Conservation (phyloP, 2,329 filamentous ascomycete species). For the Tolypocladium pustulatum region DNA sequence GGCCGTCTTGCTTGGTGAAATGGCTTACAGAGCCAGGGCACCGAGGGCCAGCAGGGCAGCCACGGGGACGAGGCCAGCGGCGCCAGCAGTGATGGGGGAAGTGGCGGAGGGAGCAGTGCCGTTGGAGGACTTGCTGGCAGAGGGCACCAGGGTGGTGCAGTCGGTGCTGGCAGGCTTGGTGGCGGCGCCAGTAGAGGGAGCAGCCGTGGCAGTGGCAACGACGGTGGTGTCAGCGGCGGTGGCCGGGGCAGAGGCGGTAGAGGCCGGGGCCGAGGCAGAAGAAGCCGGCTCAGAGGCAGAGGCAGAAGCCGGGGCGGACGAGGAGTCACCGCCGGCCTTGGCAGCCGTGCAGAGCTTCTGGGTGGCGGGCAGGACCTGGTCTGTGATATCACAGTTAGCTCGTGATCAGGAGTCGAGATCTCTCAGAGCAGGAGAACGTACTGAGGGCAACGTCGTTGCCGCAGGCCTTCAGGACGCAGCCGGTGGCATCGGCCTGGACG, state of each 20-base stretch:
- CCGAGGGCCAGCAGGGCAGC: conserved; percentile 21
- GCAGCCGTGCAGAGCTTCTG: conserved; percentile 10
- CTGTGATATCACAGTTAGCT: conserved; percentile 7
- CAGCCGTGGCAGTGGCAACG: background rate
- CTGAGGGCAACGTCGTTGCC: conserved; percentile 18
- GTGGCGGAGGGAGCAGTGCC: conserved; percentile 6
- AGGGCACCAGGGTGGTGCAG: conserved; percentile 5
- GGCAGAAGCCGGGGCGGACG: background rate
- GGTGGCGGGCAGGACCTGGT: conserved; percentile 18
- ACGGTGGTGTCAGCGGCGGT: background rate
- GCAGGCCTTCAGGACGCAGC: conserved; percentile 18
- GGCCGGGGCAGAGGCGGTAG: background rate
- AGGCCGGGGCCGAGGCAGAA: background rate
- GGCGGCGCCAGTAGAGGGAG: conserved; percentile 5
- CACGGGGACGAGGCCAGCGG: conserved; percentile 18
- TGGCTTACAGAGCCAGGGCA: conserved; percentile 25
- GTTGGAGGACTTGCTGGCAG: conserved; percentile 6
- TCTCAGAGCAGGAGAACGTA: conserved; percentile 10
- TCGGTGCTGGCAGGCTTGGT: conserved; percentile 5
- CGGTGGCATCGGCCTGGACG: conserved; percentile 14
- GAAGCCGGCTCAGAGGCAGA: background rate
- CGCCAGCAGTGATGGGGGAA: conserved; percentile 14
- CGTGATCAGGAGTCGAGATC: background rate
- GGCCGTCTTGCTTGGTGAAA: background rate
- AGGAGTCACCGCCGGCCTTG: background rate